phyloP scores from a whole-genome alignment of 106 monocot species.

The Dactylorhiza incarnata region DNA sequence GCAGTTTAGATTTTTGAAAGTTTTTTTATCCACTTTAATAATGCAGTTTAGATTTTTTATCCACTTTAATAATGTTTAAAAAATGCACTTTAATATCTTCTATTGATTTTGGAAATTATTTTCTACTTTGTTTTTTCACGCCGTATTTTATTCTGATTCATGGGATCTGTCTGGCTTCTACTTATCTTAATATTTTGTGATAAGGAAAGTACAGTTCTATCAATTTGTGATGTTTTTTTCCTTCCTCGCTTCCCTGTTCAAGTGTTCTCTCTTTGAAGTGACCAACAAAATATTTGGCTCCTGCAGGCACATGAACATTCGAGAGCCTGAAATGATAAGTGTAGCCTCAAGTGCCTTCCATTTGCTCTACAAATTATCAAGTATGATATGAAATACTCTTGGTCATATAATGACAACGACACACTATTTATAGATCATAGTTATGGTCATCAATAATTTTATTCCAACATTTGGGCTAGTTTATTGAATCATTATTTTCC shows the following conservation, averaged over 20 bases:
- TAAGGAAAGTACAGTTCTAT: background rate
- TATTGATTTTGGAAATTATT: background rate
- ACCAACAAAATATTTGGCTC: background rate
- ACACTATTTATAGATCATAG: too few relatives aligned
- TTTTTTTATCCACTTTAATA: conserved; percentile 1
- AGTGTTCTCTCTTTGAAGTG: conserved; percentile 2
- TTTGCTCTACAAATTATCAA: conserved; percentile 4
- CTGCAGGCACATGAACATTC: conserved; percentile 8
- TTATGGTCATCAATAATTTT: too few relatives aligned
- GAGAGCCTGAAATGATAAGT: conserved; percentile 8
- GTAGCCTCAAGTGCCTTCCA: background rate
- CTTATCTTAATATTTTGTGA: background rate
- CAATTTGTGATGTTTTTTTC: background rate
- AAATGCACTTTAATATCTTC: too few relatives aligned
- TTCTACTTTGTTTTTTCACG: background rate
- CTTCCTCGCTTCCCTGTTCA: background rate
- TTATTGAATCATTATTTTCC: too few relatives aligned
- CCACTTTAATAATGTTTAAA: too few relatives aligned
- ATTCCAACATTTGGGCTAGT: too few relatives aligned
- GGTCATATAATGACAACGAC: background rate
- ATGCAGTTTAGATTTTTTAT: background rate
- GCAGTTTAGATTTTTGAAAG: background rate
- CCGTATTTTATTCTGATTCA: background rate
- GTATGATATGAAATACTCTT: conserved; percentile 5
- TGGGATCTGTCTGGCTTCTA: background rate